Evolutionary conservation across 2,329 filamentous ascomycete species (phyloP), one percentile per base, ranked within the genome.

Genomic region (Aspergillus aculeatinus): DNA sequence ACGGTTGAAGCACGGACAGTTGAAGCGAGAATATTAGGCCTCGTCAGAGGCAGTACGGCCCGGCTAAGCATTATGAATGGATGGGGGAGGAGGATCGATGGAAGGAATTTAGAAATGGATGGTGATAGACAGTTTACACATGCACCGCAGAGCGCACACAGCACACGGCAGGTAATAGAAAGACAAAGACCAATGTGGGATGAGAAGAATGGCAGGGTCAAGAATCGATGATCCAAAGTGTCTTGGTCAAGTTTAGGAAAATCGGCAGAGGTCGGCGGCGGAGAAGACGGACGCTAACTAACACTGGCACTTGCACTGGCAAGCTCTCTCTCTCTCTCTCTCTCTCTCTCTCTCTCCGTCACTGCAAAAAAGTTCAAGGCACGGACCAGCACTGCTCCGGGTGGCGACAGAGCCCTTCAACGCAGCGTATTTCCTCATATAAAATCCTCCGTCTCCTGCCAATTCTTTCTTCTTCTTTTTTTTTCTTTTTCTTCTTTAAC

Each of bases 11-110:
- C 59, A 55, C 75, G 74, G 63, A 73, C 65, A 59, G 74, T 67
- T 56, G 74, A 70, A 61, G 71, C 65, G 65, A 76, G 67, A 62
- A 72, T 70, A 64, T 74, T 75, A 55, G 73, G 73, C 77, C 77
- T 80, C 70, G 75, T 65, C 51, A 79, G 72, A 75, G 78, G 77
- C 66, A 80, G 68, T 58, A 76, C 71, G 61, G 77, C 75, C 69
- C 78, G 78, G 66, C 75, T 78, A 64, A 81, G 75, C 79, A 81
- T 81, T 56, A 33, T 59, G 35, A 42, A 51, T 55, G 31, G 12
- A 35, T 35, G 33, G 33, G 33, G 42, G 19, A 16, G 33, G 27
- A 11, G 51, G 31, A 21, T 44, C 21, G 11, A 42, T 21, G 23
- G 23, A 27, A 39, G 31, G 47, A n/a, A 44, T 52, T 52, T 47